Base-by-base conservation (phyloP, 2,329 filamentous ascomycete species). In the Cordyceps javanica region DNA sequence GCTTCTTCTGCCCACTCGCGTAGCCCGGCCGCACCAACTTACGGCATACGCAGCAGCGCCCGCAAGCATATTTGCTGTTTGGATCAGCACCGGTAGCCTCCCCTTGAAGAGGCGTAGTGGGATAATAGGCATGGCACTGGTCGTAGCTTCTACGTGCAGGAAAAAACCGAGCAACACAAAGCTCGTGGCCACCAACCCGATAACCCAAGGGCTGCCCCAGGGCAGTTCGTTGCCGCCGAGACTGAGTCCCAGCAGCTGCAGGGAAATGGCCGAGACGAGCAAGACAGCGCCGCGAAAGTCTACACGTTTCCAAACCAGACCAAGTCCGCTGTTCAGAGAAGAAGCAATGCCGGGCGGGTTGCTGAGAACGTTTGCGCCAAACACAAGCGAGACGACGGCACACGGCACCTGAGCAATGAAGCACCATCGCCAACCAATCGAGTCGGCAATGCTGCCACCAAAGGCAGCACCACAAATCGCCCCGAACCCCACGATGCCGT, bases 401-500 rank as follows among this genome's bases (percentile, higher is more conserved):
- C 87, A 66, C 0, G 85, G 85, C 0, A 85, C 80, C 63, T 88
- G 85, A 2, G 85, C 71, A 3, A 85, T 65, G 59, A 88, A 88
- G 57, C 82, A 86, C 79, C 82, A 87, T 23, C 87, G 76, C 86
- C 86, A 89, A 10, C 86, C 86, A 23, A 89, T 75, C 2, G 71
- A 74, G 62, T 88, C 84, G 25, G 83, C 83, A 11, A 89, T 78
- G 34, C 81, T 77, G 2, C 86, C 86, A 3, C 86, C 86, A 48
- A 87, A 77, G 0, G 82, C 82, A 9, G 85, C 85, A 2, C 85
- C 85, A 21, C 79, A 77, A 34, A 86, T 82, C 2, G 82, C 79
- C 0, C 84, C 84, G 60, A 86, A 83, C 1, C 84, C 85, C 59
- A 81, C 79, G 34, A 86, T 75, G 16, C 75, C 80, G 59, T 87